A percentile compares a stretch with the other conserved stretches of the same genome.
Conservation (phyloP, 257 asterid genomes). For the Jaltomata sinuosa region DNA sequence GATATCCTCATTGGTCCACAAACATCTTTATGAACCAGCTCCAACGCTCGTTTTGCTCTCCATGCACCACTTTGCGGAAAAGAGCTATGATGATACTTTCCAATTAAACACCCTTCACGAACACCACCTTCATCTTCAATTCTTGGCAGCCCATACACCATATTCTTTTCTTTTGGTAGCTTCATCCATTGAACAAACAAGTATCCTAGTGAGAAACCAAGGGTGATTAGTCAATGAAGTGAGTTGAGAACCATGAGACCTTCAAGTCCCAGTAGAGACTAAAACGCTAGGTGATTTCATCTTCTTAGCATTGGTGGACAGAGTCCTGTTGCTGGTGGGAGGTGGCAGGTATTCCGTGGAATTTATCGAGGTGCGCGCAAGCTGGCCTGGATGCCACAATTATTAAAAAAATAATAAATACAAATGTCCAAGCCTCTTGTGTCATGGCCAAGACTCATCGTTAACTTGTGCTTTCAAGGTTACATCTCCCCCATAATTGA, state of each 20-base stretch:
- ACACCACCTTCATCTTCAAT: background rate
- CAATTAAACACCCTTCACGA: background rate
- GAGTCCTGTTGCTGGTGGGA: background rate
- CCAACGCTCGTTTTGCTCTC: background rate
- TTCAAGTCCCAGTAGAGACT: background rate
- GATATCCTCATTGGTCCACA: background rate
- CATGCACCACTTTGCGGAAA: background rate
- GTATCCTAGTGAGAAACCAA: background rate
- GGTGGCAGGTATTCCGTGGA: background rate
- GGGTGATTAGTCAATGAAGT: background rate
- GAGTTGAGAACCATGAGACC: background rate
- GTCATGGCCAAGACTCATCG: background rate
- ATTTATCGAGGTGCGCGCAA: background rate
- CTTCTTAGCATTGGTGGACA: background rate
- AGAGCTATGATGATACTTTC: background rate
- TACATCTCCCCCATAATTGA: background rate
- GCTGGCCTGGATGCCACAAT: background rate
- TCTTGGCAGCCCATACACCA: background rate
- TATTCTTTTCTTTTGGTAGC: background rate
- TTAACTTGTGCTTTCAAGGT: background rate
- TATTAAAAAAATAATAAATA: background rate
- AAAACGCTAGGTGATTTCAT: background rate
- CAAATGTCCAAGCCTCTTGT: slow-evolving; percentile 2
- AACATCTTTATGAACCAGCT: background rate
- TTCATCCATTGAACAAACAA: background rate